Percentiles rank a stretch among this genome's conserved stretches.
phyloP scores from a whole-genome alignment of 1,284 basidiomycete species.

The Sanghuangporus sanghuang region DNA sequence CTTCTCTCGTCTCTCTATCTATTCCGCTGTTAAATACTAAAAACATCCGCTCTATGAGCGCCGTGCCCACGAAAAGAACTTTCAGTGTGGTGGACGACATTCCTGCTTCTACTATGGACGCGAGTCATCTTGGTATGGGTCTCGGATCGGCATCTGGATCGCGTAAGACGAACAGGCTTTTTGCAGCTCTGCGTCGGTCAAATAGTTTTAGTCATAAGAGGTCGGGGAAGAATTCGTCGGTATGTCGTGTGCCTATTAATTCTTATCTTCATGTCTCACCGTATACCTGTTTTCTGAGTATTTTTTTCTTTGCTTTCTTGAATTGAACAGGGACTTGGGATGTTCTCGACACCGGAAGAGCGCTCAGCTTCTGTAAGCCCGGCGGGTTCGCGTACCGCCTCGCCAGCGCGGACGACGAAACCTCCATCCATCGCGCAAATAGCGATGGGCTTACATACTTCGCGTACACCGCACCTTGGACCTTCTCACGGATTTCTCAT shows the following conservation, averaged over 20 bases:
- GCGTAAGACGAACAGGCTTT: constrained; percentile 4
- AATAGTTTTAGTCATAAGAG: constrained; percentile 2
- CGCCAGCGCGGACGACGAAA: neutral
- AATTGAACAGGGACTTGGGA: constrained; percentile 11
- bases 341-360: constrained; percentile 18
- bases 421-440: constrained; percentile 18
- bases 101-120: neutral
- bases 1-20: neutral
- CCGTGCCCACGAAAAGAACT: constrained; percentile 6
- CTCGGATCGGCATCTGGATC: constrained; percentile 6
- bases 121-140: neutral
- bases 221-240: neutral
- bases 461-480: constrained; percentile 17
- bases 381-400: neutral
- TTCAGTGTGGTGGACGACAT: neutral
- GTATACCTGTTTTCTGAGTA: neutral
- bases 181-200: constrained; percentile 11
- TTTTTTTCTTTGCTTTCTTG: neutral
- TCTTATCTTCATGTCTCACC: neutral
- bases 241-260: neutral
- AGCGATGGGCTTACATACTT: constrained; percentile 18
- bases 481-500: constrained; percentile 3
- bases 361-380: constrained; percentile 5
- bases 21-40: constrained; percentile 3
- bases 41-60: constrained; percentile 1